Base-by-base conservation (phyloP, 306 rosid genomes). In the Fagus sylvatica region DNA sequence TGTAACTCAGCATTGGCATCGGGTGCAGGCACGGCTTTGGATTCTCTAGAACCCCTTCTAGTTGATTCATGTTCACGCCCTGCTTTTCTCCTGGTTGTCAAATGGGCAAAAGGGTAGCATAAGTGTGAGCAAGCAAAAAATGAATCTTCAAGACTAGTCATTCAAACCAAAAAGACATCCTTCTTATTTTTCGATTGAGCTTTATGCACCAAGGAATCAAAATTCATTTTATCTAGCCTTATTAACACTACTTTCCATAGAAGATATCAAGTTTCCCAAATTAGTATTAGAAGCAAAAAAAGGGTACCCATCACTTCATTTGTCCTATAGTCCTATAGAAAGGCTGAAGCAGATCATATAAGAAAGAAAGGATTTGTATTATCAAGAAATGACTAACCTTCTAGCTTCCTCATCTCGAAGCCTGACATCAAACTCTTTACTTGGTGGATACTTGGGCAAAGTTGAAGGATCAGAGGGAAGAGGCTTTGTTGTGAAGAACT, bases 391-490 rank as follows among this genome's bases (percentile, higher is more conserved):
- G 48, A 41, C 74, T 74, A 82, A 93, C 98, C 98, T 90, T 87
- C 85, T 88, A 55, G 87, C 82, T 84, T 91, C 95, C 84, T 90
- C 93, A 1, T 93, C 89, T 61, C 88, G 89, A 71, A 84, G 80
- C 82, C 86, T 90, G 70, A 82, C 91, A 90, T 90, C 93, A 73
- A 91, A 86, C 88, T 93, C 98, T 89, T 93, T 93, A 87, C 92
- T 90, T 0, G 98, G 97, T 59, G 93, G 93, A 75, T 90, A 90
- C 79, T 86, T 88, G 4, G 97, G 98, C 86, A 93, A 82, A 76
- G 84, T 65, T 61, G 87, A 90, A 43, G 97, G 98, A 80, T 88
- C 86, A 72, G 87, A 84, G 46, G 98, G 93, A 83, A 84, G 90
- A 22, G 97, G 98, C 76, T 53, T 69, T 55, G 93, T 74, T 17